These are phyloP conservation scores for Pestalotiopsis sp. DNA, from an alignment of 2,329 filamentous ascomycete species.

Conservation along the genomic window DNA sequence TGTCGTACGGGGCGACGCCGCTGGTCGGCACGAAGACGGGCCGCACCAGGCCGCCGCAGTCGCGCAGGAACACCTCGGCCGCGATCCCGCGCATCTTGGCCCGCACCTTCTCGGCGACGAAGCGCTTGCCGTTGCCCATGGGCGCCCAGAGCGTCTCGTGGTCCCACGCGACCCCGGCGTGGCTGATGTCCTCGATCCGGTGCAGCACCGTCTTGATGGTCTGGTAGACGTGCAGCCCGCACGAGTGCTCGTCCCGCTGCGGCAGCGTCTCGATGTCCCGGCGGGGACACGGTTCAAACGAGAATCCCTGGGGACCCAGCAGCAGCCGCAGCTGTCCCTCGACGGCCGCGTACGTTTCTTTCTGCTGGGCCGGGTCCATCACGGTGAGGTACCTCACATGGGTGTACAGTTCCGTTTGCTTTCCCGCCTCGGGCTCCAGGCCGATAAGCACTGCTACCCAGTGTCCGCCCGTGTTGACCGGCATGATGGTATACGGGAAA, in stretches of 20 bases:
- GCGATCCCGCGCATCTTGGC: slow-evolving; percentile 1
- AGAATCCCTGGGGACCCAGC: not conserved
- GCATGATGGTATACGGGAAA: not conserved
- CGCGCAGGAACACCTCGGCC: not conserved
- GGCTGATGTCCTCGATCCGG: not conserved
- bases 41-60: not conserved
- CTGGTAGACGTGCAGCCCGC: not conserved
- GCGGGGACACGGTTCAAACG: not conserved
- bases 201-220: not conserved
- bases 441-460: not conserved
- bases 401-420: not conserved
- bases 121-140: not conserved
- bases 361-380: not conserved
- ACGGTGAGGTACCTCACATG: not conserved
- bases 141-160: not conserved
- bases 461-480: not conserved
- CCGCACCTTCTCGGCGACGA: not conserved
- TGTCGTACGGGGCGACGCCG: not conserved
- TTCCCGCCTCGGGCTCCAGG: not conserved
- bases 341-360: not conserved
- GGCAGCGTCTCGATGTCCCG: not conserved
- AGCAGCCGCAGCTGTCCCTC: not conserved
- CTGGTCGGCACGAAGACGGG: not conserved
- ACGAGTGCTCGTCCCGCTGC: not conserved
- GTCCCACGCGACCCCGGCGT: not conserved